Evolutionary conservation across 75 land plant species (phyloP).

Genomic region (Sequoia sempervirens): DNA sequence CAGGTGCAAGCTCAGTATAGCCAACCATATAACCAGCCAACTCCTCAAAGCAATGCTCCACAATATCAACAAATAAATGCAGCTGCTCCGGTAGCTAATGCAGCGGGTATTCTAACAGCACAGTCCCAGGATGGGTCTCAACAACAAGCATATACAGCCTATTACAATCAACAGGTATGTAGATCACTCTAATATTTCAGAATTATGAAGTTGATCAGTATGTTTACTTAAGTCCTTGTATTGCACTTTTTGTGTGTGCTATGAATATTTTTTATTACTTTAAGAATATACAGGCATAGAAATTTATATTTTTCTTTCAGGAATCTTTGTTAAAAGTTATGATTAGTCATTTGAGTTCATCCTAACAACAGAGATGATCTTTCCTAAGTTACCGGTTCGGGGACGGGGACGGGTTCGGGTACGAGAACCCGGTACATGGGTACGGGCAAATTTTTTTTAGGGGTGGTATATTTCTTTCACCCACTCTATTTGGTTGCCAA

Average conservation of each 20-base stretch:
- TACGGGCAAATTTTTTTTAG: too few species aligned
- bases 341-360: background rate
- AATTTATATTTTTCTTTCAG: background rate
- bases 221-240: background rate
- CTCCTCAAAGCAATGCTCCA: background rate
- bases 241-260: background rate
- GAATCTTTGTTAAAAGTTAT: background rate
- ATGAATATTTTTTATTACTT: background rate
- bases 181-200: background rate
- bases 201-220: background rate
- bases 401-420: too few species aligned
- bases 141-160: slow-evolving; percentile 20
- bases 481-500: too few species aligned
- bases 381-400: too few species aligned
- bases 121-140: slow-evolving; percentile 11
- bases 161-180: slow-evolving; percentile 22
- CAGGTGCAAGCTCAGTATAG: slow-evolving; percentile 12
- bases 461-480: too few species aligned
- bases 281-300: background rate
- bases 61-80: slow-evolving; percentile 7
- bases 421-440: too few species aligned
- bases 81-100: background rate
- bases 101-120: background rate
- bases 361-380: background rate
- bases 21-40: slow-evolving; percentile 3